Evolutionary conservation across 805 yeast species (phyloP).

Genomic region (Yarrowia alimentaria): DNA sequence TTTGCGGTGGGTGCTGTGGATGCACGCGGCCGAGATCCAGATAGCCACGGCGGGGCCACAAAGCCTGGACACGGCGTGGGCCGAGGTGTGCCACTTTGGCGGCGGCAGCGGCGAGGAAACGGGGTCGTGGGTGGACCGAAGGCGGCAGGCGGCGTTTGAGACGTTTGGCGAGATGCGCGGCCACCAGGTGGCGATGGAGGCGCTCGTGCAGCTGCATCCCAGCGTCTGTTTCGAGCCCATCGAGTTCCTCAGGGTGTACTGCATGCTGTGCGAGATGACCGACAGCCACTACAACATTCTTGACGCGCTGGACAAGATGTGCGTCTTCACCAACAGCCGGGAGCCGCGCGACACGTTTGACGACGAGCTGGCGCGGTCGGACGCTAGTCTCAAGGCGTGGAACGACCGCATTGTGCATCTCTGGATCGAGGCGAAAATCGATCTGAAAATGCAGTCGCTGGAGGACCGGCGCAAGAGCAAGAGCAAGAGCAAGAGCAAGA

Average conservation of each 20-base stretch:
- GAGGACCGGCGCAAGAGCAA: background rate
- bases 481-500: constrained; percentile 5
- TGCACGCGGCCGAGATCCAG: constrained; percentile 20
- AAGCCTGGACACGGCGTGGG: constrained; percentile 15
- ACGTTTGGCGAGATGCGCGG: constrained; percentile 13
- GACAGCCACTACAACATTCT: constrained; percentile 16
- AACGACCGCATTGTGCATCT: constrained; percentile 13
- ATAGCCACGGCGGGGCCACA: constrained; percentile 6
- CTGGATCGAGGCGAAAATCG: constrained; percentile 22
- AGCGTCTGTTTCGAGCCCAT: constrained; percentile 11
- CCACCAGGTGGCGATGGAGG: constrained; percentile 15
- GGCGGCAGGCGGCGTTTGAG: constrained; percentile 12
- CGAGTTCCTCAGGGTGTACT: constrained; percentile 14
- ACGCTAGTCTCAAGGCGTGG: constrained; percentile 1
- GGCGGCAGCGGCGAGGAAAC: constrained; percentile 9
- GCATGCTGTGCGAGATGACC: constrained; percentile 21
- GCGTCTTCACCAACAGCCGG: constrained; percentile 16
- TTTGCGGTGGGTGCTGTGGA: constrained; percentile 4
- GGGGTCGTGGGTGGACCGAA: constrained; percentile 12
- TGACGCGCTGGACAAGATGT: constrained; percentile 14
- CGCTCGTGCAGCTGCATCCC: constrained; percentile 2
- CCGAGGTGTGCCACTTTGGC: constrained; percentile 14
- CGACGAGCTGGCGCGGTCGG: constrained; percentile 1
- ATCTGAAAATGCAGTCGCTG: constrained; percentile 1
- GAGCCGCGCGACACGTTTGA: constrained; percentile 5